phyloP scores from a whole-genome alignment of 768 basidiomycete genomes.

The Glaciozyma antarctica region DNA sequence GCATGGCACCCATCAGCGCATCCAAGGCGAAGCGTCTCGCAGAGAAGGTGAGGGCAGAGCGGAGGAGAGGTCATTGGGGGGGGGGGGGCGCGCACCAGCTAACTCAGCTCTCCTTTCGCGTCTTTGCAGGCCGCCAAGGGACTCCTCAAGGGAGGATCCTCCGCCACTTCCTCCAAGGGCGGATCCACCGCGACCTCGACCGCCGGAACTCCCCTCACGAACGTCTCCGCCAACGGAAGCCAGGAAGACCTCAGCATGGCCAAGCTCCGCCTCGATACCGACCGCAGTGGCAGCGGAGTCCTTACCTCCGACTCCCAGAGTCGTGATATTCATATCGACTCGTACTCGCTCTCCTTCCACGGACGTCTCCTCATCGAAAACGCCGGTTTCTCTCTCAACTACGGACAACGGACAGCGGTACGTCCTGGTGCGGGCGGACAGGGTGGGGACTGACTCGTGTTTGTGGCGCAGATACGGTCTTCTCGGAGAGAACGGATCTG shows the following conservation, averaged over 20 bases:
- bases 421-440: neutral
- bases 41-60: constrained; percentile 54
- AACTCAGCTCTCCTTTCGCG: neutral
- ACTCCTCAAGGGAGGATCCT: constrained; percentile 43
- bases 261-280: constrained; percentile 78
- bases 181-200: constrained; percentile 54
- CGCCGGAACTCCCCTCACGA: constrained; percentile 66
- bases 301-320: constrained; percentile 83
- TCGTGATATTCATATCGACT: constrained; percentile 94
- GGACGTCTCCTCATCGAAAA: constrained; percentile 58
- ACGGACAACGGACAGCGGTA: constrained; percentile 78
- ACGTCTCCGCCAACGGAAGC: constrained; percentile 61
- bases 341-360: constrained; percentile 93
- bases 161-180: constrained; percentile 46
- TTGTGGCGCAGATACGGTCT: constrained; percentile 59
- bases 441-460: neutral
- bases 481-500: constrained; percentile 94
- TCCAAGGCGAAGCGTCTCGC: constrained; percentile 76
- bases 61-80: neutral
- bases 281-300: constrained; percentile 74
- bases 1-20: constrained; percentile 33
- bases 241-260: constrained; percentile 78
- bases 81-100: too few species aligned
- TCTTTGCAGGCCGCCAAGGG: constrained; percentile 48
- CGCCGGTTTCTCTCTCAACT: constrained; percentile 69